Evolutionary conservation across 306 rosid genomes (phyloP).

Genomic region (Cicer chorassanicum): DNA sequence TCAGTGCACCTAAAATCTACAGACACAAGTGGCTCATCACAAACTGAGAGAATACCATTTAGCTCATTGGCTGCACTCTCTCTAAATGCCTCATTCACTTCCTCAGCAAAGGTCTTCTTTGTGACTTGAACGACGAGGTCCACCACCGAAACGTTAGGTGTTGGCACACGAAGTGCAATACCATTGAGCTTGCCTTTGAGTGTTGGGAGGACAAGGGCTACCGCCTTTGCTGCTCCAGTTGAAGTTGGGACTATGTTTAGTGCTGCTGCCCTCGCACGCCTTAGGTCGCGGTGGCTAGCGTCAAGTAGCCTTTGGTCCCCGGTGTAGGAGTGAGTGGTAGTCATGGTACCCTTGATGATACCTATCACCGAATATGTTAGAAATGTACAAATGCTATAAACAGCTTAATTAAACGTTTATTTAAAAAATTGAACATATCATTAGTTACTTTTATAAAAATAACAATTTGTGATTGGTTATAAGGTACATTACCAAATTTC

Average conservation of each 20-base stretch:
- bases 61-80: conserved; percentile 87
- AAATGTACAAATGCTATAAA: background rate
- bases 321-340: conserved; percentile 97
- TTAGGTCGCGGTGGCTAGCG: conserved; percentile 97
- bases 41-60: conserved; percentile 75
- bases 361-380: conserved; percentile 45
- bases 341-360: conserved; percentile 97
- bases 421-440: background rate
- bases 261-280: conserved; percentile 96
- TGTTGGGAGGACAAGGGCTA: conserved; percentile 88
- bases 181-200: conserved; percentile 95
- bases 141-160: conserved; percentile 94
- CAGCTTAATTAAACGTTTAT: background rate
- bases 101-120: conserved; percentile 93
- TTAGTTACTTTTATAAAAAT: background rate
- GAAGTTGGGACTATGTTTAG: conserved; percentile 97
- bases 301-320: conserved; percentile 99
- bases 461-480: background rate
- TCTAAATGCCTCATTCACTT: conserved; percentile 90
- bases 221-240: conserved; percentile 99
- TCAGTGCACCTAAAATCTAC: conserved; percentile 93
- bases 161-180: conserved; percentile 95
- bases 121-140: conserved; percentile 95
- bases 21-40: conserved; percentile 96
- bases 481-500: conserved; percentile 70